A percentile compares a stretch with the other conserved stretches of the same genome.
phyloP scores from a whole-genome alignment of 345 rosid species.

The Eucalyptus pauciflora region DNA sequence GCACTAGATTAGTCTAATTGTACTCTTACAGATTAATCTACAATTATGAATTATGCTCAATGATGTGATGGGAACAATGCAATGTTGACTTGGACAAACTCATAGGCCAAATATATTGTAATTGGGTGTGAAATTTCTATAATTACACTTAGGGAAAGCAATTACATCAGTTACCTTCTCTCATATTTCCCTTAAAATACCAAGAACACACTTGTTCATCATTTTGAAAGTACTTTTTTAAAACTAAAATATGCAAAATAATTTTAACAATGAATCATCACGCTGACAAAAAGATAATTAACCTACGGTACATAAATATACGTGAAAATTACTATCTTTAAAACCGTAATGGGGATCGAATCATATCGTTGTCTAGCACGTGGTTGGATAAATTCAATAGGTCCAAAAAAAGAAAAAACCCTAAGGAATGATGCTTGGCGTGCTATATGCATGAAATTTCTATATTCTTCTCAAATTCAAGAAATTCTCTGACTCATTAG shows the following conservation, averaged over 20 bases:
- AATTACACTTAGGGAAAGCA: not conserved
- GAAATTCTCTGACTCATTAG: not conserved
- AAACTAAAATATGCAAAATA: not conserved
- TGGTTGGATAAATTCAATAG: not conserved
- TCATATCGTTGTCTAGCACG: not conserved
- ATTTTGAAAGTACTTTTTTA: not conserved
- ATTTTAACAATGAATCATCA: not conserved
- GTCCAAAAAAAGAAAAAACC: not conserved
- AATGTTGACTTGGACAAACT: not conserved
- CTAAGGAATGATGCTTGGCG: not conserved
- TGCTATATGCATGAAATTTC: not conserved
- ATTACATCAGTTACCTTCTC: not conserved
- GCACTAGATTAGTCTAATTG: no score
- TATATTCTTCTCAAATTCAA: not conserved
- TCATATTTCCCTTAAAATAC: not conserved
- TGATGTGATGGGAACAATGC: not conserved
- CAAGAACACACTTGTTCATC: rapidly evolving
- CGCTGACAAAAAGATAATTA: not conserved
- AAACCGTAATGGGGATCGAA: not conserved
- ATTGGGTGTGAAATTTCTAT: not conserved
- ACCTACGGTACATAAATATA: not conserved
- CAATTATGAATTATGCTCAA: not conserved
- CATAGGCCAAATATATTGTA: not conserved
- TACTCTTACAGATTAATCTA: not conserved
- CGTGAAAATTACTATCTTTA: not conserved